Percentiles rank a stretch among this genome's conserved stretches.
Conservation (phyloP, 2,329 filamentous ascomycete genomes). For the Dactylellina sp. region DNA sequence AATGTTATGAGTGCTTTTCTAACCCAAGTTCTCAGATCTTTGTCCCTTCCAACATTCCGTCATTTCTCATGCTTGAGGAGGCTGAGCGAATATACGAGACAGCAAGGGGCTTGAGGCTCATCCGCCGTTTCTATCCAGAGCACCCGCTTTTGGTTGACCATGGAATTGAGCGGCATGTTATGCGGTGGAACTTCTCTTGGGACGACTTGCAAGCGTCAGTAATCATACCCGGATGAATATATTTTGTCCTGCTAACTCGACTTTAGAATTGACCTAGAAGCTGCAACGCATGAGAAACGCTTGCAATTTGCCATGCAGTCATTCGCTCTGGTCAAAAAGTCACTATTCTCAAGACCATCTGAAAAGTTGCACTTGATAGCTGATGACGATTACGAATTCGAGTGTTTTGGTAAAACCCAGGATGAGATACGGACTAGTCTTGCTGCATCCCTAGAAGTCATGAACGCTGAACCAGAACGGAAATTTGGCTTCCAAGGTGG, state of each 20-base stretch:
- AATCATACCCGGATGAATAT: slow-evolving; percentile 66
- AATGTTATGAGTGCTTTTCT: background rate
- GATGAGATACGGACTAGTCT: slow-evolving; percentile 57
- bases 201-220: slow-evolving; percentile 61
- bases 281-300: slow-evolving; percentile 42
- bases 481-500: slow-evolving; percentile 47
- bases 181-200: slow-evolving; percentile 61
- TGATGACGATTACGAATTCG: slow-evolving; percentile 25
- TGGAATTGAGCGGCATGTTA: slow-evolving; percentile 55
- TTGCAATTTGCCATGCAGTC: slow-evolving; percentile 52
- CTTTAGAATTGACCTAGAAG: slow-evolving; percentile 44
- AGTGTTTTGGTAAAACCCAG: slow-evolving; percentile 58
- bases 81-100: slow-evolving; percentile 80
- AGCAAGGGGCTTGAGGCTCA: slow-evolving; percentile 78
- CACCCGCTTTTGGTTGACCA: slow-evolving; percentile 69
- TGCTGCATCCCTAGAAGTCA: slow-evolving; percentile 53
- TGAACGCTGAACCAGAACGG: slow-evolving; percentile 54
- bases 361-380: background rate
- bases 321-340: slow-evolving; percentile 25
- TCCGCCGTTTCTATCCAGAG: slow-evolving; percentile 76
- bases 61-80: slow-evolving; percentile 78
- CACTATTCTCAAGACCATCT: slow-evolving; percentile 8
- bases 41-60: slow-evolving; percentile 74
- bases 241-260: background rate
- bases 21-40: slow-evolving; percentile 65